Base-by-base conservation (phyloP, 768 basidiomycete genomes). In the Chlorophyllum brunneum region DNA sequence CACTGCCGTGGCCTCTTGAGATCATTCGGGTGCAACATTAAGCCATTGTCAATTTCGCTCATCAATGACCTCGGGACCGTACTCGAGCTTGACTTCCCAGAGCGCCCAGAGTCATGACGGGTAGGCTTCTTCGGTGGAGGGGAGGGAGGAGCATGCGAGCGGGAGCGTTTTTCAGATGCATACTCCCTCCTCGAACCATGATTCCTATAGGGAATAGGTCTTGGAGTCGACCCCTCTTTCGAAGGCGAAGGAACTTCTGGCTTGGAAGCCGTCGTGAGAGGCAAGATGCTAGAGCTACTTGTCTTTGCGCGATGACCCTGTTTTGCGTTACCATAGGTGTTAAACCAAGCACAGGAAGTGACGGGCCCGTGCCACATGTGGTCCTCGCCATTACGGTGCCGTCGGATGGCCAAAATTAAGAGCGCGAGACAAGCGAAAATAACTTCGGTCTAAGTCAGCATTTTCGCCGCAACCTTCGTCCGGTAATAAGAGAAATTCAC, bases 341-440 rank as follows among this genome's bases (percentile, higher is more conserved):
- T 75, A 67, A 88, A 87, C 87, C 86, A 88, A 47, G 85, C 80
- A 64, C 81, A 86, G 11, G 76, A 75, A 1, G 88, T 85, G 46
- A 86, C 83, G 6, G 88, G 82, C 7, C 74, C 75, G 56, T 80
- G 70, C 88, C 87, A 89, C 73, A 88, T 84, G 59, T 72, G 66
- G 43, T 71, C 67, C 56, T 78, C 77, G 20, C 77, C 77, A 20
- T 66, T 69, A 36, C 67, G 65, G 53, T 76, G 75, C 51, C 71
- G 69, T 37, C 75, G 65, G 33, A 73, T 30, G 5, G 75, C 77
- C 49, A 77, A 66, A 57, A 71, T 63, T 39, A 72, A 65, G 13
- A 77, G 63, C 24, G 59, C 59, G 27, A 76, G 63, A 52, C 66
- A 68, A 40, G 69, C 68, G 38, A 72, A 59, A 43, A 75, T 57